Evolutionary conservation across 495 filamentous ascomycete genomes (phyloP).

Genomic region (Articulospora tetracladia): DNA sequence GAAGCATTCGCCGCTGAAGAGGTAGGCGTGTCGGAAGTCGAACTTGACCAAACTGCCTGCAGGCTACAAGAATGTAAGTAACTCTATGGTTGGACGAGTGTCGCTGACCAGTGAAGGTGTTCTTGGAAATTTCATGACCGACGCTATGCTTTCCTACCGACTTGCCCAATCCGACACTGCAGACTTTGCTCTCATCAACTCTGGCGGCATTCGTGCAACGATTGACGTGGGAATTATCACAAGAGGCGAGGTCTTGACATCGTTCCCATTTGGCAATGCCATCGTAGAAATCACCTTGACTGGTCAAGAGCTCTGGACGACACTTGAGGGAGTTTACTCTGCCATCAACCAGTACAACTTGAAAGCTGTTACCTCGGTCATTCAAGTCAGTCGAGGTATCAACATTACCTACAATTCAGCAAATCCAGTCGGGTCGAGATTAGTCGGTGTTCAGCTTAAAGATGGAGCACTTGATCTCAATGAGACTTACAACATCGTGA

Average conservation of each 20-base stretch:
- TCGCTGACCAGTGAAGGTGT: conserved; percentile 17
- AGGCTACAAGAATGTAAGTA: conserved; percentile 37
- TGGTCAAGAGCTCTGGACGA: conserved; percentile 43
- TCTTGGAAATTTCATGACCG: conserved; percentile 18
- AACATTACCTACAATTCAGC: conserved; percentile 41
- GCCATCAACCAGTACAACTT: conserved; percentile 42
- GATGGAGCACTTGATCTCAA: conserved; percentile 32
- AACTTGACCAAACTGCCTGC: conserved; percentile 49
- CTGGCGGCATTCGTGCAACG: conserved; percentile 51
- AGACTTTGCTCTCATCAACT: conserved; percentile 49
- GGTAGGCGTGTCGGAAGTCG: conserved; percentile 41
- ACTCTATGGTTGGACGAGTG: background rate
- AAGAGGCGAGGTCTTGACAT: conserved; percentile 48
- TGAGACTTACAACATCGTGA: conserved; percentile 44
- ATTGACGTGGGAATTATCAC: conserved; percentile 50
- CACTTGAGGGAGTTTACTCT: conserved; percentile 45
- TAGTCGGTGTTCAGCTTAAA: conserved; percentile 40
- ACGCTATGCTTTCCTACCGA: conserved; percentile 52
- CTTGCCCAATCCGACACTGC: conserved; percentile 30
- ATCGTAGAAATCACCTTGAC: conserved; percentile 43
- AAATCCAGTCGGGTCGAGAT: conserved; percentile 28
- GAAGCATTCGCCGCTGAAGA: conserved; percentile 43
- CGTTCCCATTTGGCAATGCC: conserved; percentile 55
- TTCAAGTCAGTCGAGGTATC: conserved; percentile 47
- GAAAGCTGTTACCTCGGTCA: conserved; percentile 41